These are phyloP conservation scores for Clarireedia monteithiana DNA, from an alignment of 2,329 filamentous ascomycete species.

Conservation along the genomic window DNA sequence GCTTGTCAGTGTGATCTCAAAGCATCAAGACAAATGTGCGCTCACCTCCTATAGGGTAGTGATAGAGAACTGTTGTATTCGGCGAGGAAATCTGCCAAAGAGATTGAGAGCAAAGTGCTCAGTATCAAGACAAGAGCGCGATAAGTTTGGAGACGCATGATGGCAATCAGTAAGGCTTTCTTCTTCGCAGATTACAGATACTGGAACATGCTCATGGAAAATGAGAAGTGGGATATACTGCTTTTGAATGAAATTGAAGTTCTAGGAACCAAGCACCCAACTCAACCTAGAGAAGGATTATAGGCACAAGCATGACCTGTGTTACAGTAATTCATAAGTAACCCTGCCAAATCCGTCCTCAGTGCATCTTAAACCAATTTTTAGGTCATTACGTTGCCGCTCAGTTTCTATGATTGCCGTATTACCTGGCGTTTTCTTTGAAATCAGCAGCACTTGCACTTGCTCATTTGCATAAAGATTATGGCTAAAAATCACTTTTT, in stretches of 20 bases:
- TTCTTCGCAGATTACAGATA: neutral
- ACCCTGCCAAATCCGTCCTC: neutral
- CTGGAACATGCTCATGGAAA: neutral
- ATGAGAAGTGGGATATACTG: neutral
- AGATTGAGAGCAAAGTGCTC: neutral
- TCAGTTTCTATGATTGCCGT: neutral
- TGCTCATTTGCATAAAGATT: neutral
- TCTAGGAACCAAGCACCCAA: neutral
- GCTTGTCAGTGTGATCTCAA: neutral
- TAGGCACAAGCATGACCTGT: neutral
- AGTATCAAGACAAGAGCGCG: neutral
- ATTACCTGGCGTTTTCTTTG: neutral
- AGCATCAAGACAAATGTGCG: neutral
- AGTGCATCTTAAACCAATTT: neutral
- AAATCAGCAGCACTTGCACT: neutral
- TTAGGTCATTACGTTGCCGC: neutral
- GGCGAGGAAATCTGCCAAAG: neutral
- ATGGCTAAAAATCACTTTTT: neutral
- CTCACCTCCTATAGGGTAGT: neutral
- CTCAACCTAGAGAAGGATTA: neutral
- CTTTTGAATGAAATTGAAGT: neutral
- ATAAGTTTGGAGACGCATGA: neutral
- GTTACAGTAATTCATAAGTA: neutral
- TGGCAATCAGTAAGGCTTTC: neutral
- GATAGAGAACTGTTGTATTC: neutral